Evolutionary conservation across 1,139 yeast species (phyloP), one percentile per base, ranked within the genome.

Genomic region (Hansenula anomala): DNA sequence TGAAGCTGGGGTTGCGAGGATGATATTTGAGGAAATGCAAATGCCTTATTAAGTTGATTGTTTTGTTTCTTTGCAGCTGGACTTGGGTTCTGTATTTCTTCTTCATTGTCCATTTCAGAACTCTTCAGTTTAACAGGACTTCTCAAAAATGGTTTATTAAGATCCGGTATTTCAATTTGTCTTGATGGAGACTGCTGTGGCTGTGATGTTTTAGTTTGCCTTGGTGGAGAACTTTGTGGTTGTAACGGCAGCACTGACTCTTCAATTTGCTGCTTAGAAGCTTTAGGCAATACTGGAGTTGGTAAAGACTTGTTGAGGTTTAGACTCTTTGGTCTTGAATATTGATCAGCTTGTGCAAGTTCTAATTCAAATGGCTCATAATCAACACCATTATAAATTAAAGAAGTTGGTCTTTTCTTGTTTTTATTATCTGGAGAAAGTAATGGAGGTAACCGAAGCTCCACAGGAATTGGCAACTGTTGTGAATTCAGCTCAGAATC

Each of bases 391-490:
- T 51, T 52, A 36, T 35, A 54, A 4, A 54, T 38, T 11, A 52
- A 42, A 0, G 52, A 46, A 4, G 38, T 26, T 16, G 55, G 56
- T 31, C 61, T 48, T 13, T 41, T 33, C 32, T 46, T 55, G 9
- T 45, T 22, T 39, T 52, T 56, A 43, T 62, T 63, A 30, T 42
- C 42, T 8, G 66, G 64, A 1, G 68, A 63, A 15, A 64, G 39
- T 25, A 44, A 49, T 9, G 68, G 68, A 12, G 69, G 69, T 9
- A 64, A 42, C 2, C 49, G 40, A 5, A 60, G 50, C 37, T 63
- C 63, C 15, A 61, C 49, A 5, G 69, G 69, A 2, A 64, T 54
- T 2, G 69, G 61, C 3, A 63, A 48, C 10, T 48, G 45, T 28
- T 54, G 54, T 14, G 45, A 44, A 41, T 63, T 64, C 30, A 64